These are phyloP conservation scores for Coffea canephora DNA, from an alignment of 257 asterid species.

Conservation along the genomic window DNA sequence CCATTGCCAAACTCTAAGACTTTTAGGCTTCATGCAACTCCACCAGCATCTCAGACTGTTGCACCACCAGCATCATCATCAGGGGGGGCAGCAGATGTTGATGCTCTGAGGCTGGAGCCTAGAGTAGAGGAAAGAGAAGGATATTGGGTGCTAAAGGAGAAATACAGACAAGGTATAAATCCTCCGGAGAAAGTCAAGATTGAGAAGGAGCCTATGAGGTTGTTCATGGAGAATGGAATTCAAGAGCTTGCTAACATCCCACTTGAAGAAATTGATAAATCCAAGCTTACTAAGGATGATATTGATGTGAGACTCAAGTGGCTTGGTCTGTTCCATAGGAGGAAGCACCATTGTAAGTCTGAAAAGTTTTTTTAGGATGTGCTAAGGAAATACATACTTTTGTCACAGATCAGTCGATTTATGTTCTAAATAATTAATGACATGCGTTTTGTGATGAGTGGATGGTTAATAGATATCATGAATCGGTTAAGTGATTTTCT, in stretches of 20 bases:
- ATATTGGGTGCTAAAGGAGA: conserved; percentile 73
- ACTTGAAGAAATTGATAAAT: conserved; percentile 68
- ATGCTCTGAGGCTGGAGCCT: conserved; percentile 60
- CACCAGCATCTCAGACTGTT: conserved; percentile 49
- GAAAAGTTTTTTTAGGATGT: neutral
- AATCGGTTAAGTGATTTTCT: neutral
- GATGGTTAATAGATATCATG: neutral
- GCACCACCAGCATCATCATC: conserved; percentile 32
- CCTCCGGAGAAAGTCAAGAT: conserved; percentile 87
- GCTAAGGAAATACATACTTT: neutral
- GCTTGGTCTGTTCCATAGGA: conserved; percentile 94
- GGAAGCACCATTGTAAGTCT: conserved; percentile 83
- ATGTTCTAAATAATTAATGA: neutral
- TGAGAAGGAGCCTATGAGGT: conserved; percentile 81
- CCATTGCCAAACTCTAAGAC: conserved; percentile 36
- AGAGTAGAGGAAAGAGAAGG: conserved; percentile 79
- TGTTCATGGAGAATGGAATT: conserved; percentile 84
- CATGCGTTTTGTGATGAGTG: neutral
- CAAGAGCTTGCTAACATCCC: conserved; percentile 62
- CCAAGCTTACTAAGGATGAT: conserved; percentile 74
- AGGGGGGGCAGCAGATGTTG: conserved; percentile 29
- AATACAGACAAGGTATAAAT: conserved; percentile 71
- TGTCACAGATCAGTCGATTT: neutral
- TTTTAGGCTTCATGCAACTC: conserved; percentile 48
- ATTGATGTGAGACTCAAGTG: conserved; percentile 89